Evolutionary conservation across 805 yeast genomes (phyloP), one percentile per base, ranked within the genome.

Genomic region (Torulaspora quercuum): DNA sequence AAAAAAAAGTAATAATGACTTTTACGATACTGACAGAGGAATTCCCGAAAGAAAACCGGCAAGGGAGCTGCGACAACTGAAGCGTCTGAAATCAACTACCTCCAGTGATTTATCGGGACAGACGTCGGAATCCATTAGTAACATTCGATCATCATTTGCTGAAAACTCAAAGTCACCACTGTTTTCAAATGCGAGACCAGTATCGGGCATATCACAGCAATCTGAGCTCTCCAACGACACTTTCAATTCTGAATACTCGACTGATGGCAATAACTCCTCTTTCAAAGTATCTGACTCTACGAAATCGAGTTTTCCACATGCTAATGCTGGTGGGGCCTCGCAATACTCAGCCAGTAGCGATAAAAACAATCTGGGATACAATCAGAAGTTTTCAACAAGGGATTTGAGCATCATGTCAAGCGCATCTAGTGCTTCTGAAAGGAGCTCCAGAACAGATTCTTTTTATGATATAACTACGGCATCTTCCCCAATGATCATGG

Each of bases 221-320:
- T 73, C 78, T 0, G 53, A 67, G 2, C 61, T 70, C n/a, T 72
- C 76, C 0, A 67, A 59, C 32, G 57, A 63, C 27, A 72, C 78
- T 0, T 67, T 69, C 3, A 59, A 67, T 25, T 75, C 81, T 0
- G 80, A 75, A 37, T 67, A 70, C 26, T 73, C 80, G 0, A 71
- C 73, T 4, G 59, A 60, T 23, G 63, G 56, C 3, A 53, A 51
- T 28, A 11, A 35, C 17, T 44, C 49, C 3, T 44, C 48, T 7
- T 28, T 37, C 11, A 33, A 34, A 14, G 29, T 32, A 7, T 30
- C 42, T 3, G 50, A 48, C n/a, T 33, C 42, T 4, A 20, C 23
- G 27, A 39, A 39, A 30, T 20, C 42, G 5, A 28, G 32, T 20
- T 30, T 35, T 10, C 30, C 43, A 2, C 42, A 36, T 15, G 28